Base-by-base conservation (phyloP, 1,284 basidiomycete genomes). In the Cryptococcus floricola region DNA sequence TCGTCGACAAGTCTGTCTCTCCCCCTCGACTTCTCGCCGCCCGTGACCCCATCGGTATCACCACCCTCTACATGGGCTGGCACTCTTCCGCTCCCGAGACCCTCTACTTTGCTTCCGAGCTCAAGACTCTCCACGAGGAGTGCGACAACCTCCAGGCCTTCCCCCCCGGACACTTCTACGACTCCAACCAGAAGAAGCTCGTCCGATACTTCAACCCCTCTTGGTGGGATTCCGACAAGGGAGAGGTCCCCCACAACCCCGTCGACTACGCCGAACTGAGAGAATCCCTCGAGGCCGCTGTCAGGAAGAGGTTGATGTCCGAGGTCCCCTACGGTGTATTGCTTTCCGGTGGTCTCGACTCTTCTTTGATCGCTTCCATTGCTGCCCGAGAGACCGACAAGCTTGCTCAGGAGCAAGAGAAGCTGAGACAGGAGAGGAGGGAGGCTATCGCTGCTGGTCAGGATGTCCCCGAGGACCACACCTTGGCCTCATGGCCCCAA, bases 251-350 rank as follows among this genome's bases (percentile, higher is more conserved):
- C 38, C 84, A 84, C 56, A 83, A 80, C 48, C 71, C 83, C 6
- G 84, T 82, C 18, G 86, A 98, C 75, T 80, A 89, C 57, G 87
- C 81, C 18, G 74, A 83, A 38, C 77, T 97, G 43, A 84, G 93
- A 47, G 86, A 90, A 74, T 82, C 87, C 0, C 83, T 99, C 39
- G 96, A 98, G 79, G 87, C 83, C 52, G 91, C 96, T 12, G 96
- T 98, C 45, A 85, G 87, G 68, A 99, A 98, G 79, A 84, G 96
- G 54, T 80, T 99, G 55, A 99, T 99, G 96, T 92, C 90, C 53
- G 96, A 99, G 78, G 96, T 98, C 2, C 96, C 96, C 12, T 99
- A 97, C 70, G 96, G 96, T 66, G 96, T 99, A 12, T 82, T 98
- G 42, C 83, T 99, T 53, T 92, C 89, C 59, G 96, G 96, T 57